Percentiles rank a stretch among this genome's conserved stretches.
These are phyloP conservation scores for Pseudogymnoascus sp. DNA, from an alignment of 2,329 filamentous ascomycete genomes.

Conservation along the genomic window DNA sequence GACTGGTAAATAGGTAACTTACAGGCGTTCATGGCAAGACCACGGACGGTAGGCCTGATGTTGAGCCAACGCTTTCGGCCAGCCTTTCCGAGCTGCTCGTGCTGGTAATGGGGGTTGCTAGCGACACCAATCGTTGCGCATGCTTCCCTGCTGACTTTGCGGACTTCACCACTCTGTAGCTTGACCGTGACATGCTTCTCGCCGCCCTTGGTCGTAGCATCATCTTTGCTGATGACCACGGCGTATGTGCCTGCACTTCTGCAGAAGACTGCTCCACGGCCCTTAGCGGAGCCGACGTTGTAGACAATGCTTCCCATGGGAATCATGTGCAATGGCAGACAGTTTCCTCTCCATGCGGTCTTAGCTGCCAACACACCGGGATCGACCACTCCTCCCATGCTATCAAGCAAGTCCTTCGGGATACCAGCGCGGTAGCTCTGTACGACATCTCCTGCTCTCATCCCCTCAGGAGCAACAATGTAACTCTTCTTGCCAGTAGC, in stretches of 20 bases:
- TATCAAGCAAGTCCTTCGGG: slow-evolving; percentile 74
- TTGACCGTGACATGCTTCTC: slow-evolving; percentile 76
- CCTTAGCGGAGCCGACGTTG: slow-evolving; percentile 72
- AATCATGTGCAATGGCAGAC: slow-evolving; percentile 89
- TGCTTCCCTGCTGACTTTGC: slow-evolving; percentile 82
- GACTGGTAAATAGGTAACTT: slow-evolving; percentile 29
- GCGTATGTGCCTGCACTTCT: slow-evolving; percentile 91
- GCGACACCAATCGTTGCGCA: slow-evolving; percentile 91
- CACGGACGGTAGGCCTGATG: slow-evolving; percentile 89
- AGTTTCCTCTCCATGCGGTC: slow-evolving; percentile 92
- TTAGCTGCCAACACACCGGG: slow-evolving; percentile 92
- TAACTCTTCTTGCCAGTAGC: slow-evolving; percentile 74
- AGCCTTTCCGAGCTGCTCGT: slow-evolving; percentile 87
- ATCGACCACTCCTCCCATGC: slow-evolving; percentile 89
- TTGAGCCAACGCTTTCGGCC: slow-evolving; percentile 90
- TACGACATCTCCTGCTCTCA: slow-evolving; percentile 83
- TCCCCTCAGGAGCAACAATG: slow-evolving; percentile 89
- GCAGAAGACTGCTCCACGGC: slow-evolving; percentile 79
- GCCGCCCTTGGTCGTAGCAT: slow-evolving; percentile 56
- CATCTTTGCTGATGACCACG: slow-evolving; percentile 81
- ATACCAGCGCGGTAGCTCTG: slow-evolving; percentile 90
- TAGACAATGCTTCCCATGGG: slow-evolving; percentile 89
- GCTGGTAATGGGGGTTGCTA: slow-evolving; percentile 89
- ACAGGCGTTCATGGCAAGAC: slow-evolving; percentile 98
- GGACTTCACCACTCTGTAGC: slow-evolving; percentile 86